Evolutionary conservation across 192 early-diverging fungal genomes (phyloP), one percentile per base, ranked within the genome.

Genomic region (Entomortierella beljakovae): DNA sequence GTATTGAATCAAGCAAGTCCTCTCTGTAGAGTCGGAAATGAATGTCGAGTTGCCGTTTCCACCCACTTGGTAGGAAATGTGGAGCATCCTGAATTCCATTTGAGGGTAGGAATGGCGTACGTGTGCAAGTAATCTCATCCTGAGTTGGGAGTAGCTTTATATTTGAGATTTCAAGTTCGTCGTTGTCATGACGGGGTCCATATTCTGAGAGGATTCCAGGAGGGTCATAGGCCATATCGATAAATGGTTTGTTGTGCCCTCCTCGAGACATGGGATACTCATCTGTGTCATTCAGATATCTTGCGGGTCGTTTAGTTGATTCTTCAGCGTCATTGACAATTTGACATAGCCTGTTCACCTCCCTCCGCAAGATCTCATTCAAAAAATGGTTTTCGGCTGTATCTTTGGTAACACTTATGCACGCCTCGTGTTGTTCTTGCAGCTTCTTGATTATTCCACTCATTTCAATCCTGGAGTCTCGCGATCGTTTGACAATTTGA

Each of bases 21-120:
- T 91, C 89, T 16, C 90, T 65, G 13, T 89, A 71, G 4, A 91
- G 64, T 1, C 88, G 86, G 57, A 90, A 91, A 50, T 90, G 86
- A 7, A 70, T 82, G 63, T 91, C 89, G 10, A 90, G 23, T 29
- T 86, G 81, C 6, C 87, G 82, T 10, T 66, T 79, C 42, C 80
- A 61, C 2, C 88, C 90, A 29, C 38, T 38, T 2, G 74, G 64
- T 7, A 89, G 57, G 51, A 83, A 88, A 65, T 89, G 87, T 11
- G 83, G 85, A 0, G 79, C 62, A 28, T 67, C 73, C 8, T 62
- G 59, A n/a, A 70, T 43, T 28, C 55, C 70, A 34, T 87, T 85
- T 15, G 81, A 80, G 4, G 90, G 90, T 25, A 91, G 59, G 61
- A 81, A 84, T 0, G 88, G 86, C 20, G 28, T n/a, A 5, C 72